Conservation (phyloP, 2,329 filamentous ascomycete genomes). For the Colletotrichum sp. region DNA sequence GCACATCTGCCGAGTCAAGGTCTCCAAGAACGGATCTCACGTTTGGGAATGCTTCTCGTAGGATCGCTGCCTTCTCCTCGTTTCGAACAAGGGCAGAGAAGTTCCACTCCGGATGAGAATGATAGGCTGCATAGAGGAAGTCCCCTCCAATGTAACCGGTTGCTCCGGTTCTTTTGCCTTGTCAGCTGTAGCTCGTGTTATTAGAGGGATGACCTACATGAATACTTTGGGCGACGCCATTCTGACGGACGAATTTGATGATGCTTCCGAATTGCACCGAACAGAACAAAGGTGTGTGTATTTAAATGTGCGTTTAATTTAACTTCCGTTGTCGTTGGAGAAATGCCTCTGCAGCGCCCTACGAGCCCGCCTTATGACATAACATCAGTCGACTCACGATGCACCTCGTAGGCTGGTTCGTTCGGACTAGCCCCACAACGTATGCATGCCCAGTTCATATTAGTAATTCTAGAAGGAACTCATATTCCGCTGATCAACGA, state of each 20-base stretch:
- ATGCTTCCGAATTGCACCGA: too few species aligned
- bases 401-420: neutral
- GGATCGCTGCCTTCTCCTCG: neutral
- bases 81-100: neutral
- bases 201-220: neutral
- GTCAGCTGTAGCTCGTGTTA: neutral
- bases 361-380: neutral
- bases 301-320: neutral
- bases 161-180: accelerated
- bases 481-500: neutral
- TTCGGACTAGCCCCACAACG: neutral
- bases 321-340: neutral
- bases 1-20: accelerated
- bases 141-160: neutral
- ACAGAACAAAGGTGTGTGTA: too few species aligned
- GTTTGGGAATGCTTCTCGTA: neutral
- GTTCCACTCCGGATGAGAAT: neutral
- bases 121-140: neutral
- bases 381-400: neutral
- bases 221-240: neutral
- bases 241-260: too few species aligned
- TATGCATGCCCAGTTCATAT: neutral
- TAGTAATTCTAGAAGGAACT: neutral
- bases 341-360: neutral
- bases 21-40: accelerated